Conservation (phyloP, 108 stramenopile species). For the Cafeteria roenbergensis region DNA sequence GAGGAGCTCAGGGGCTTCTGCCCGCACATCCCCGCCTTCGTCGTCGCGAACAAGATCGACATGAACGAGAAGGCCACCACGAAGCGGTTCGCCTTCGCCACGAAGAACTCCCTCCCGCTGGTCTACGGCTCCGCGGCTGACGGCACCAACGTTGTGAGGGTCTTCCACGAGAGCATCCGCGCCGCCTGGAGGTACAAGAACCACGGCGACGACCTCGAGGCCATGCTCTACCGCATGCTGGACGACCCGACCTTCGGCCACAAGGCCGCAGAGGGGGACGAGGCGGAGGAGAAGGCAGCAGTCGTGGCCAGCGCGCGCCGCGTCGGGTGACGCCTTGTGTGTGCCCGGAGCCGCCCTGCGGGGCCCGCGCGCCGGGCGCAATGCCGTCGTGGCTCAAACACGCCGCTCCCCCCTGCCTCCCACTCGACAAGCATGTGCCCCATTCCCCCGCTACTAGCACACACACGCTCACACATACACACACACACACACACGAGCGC, state of each 20-base stretch:
- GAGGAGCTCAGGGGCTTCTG: conserved; percentile 54
- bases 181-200: conserved; percentile 43
- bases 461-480: no score
- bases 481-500: no score
- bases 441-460: no score
- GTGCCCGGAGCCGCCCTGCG: no score
- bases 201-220: conserved; percentile 48
- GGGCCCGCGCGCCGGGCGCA: no score
- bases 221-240: conserved; percentile 48
- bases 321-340: no score
- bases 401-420: no score
- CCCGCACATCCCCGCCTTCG: conserved; percentile 50
- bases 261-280: no score
- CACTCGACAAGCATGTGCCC: no score
- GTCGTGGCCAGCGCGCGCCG: no score
- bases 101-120: conserved; percentile 55
- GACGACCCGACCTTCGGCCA: conserved; percentile 15
- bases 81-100: conserved; percentile 64
- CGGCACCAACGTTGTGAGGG: conserved; percentile 67
- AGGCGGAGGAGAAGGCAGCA: no score
- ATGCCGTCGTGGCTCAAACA: no score
- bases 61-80: conserved; percentile 61
- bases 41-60: conserved; percentile 73
- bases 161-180: conserved; percentile 51
- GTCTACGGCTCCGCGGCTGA: conserved; percentile 66